These are phyloP conservation scores for Colletotrichum sp. DNA, from an alignment of 2,329 filamentous ascomycete species.

Conservation along the genomic window DNA sequence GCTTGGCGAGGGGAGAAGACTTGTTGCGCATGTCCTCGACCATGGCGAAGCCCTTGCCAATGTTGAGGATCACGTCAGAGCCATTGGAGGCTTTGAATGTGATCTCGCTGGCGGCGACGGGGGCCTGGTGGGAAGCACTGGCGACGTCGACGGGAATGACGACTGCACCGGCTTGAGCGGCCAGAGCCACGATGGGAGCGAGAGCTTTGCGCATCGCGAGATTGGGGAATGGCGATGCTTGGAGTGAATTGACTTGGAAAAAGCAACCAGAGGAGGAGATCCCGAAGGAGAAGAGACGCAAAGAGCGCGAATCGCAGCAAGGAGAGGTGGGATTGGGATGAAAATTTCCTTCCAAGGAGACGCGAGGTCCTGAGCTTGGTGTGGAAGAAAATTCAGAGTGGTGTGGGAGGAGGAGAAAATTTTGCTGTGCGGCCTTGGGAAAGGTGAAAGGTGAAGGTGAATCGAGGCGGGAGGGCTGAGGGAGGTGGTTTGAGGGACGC, in stretches of 20 bases:
- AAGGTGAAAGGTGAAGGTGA: neutral
- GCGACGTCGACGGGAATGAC: neutral
- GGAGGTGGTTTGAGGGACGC: neutral
- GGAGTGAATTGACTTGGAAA: neutral
- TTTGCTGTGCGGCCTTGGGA: neutral
- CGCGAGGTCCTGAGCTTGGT: neutral
- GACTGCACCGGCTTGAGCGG: neutral
- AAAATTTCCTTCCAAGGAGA: neutral
- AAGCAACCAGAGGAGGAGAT: neutral
- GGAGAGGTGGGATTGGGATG: neutral
- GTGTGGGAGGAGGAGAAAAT: neutral
- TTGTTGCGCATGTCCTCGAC: neutral
- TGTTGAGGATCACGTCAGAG: neutral
- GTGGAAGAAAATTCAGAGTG: neutral
- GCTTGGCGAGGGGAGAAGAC: neutral
- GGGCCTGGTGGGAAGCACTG: neutral
- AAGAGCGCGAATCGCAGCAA: neutral
- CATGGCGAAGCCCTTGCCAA: neutral
- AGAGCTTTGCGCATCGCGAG: neutral
- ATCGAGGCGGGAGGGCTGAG: neutral
- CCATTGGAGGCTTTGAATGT: constrained; percentile 8
- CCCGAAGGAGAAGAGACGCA: neutral
- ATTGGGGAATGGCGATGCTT: neutral
- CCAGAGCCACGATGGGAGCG: neutral
- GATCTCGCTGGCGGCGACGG: neutral